These are phyloP conservation scores for Elongisporangium undulatum DNA, from an alignment of 352 stramenopile genomes.

Conservation along the genomic window DNA sequence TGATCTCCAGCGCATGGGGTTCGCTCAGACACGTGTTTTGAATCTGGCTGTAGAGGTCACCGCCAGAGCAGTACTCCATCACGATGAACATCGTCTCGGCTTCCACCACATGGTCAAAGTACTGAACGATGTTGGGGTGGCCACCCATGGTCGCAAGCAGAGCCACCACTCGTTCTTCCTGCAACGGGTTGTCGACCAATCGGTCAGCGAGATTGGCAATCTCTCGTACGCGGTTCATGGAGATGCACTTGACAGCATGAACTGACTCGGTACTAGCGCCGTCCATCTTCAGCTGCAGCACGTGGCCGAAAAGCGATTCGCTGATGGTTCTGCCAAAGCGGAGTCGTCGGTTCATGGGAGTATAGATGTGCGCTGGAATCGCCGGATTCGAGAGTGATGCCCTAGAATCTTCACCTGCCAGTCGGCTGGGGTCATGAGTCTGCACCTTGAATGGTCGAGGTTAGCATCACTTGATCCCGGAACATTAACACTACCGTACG, in stretches of 20 bases:
- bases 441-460: no score
- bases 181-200: slow-evolving; percentile 21
- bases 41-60: slow-evolving; percentile 42
- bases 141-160: slow-evolving; percentile 12
- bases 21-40: slow-evolving; percentile 11
- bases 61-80: slow-evolving; percentile 40
- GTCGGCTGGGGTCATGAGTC: no score
- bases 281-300: no score
- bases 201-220: slow-evolving; percentile 4
- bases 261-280: no score
- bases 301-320: no score
- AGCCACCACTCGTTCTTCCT: slow-evolving; percentile 15
- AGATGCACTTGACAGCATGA: slow-evolving; percentile 35
- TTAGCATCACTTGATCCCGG: no score
- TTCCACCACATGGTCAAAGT: slow-evolving; percentile 18
- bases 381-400: no score
- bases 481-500: no score
- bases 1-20: slow-evolving; percentile 23
- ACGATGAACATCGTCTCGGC: slow-evolving; percentile 24
- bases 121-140: slow-evolving; percentile 28
- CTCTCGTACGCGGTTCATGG: slow-evolving; percentile 7
- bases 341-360: no score
- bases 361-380: no score
- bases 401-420: no score
- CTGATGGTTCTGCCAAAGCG: no score